Base-by-base conservation (phyloP, 371 early-diverging fungal species). In the Actinomortierella wolfii region DNA sequence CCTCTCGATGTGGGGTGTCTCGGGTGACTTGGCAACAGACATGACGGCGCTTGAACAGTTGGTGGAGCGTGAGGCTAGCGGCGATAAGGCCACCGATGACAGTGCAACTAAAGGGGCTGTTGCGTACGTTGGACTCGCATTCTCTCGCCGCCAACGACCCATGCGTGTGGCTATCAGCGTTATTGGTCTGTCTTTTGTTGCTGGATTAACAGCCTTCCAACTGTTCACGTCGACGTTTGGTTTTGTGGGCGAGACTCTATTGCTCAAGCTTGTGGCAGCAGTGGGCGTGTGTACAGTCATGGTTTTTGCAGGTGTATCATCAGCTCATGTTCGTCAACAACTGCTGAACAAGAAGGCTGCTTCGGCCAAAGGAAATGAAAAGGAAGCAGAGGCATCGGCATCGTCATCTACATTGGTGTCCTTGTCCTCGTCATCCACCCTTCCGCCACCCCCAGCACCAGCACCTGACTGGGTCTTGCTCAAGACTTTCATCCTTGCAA, bases 401-500 rank as follows among this genome's bases (percentile, higher is more conserved):
- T 63, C 17, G 9, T 59, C 18, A 56, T 65, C 20, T 45, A 63
- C 18, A 8, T 61, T 25, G 9, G 56, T 9, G 26, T 54, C n/a
- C 51, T 76, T 24, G 24, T 53, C 21, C 17, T 34, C 51, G 18
- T 44, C 13, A 39, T 28, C 56, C 18, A 46, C 47, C 14, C 18
- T 17, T 20, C 42, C 41, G 6, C 17, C 41, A n/a, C 46, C 56
- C 8, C 41, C 57, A 40, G 20, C 46, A 17, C 64, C 71, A 5
- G 61, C 71, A 60, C 54, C 68, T 61, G 81, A 65, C 76, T 78
- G 83, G 54, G 70, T 84, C 20, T 60, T 87, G 51, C 84, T 96
- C 40, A 93, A 92, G 68, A 87, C 87, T 2, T 75, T 92, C 20
- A 81, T 84, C 21, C 80, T 89, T 39, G 82, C 87, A 17, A 77